Base-by-base conservation (phyloP, 2,329 filamentous ascomycete species). In the Beauveria medogensis region DNA sequence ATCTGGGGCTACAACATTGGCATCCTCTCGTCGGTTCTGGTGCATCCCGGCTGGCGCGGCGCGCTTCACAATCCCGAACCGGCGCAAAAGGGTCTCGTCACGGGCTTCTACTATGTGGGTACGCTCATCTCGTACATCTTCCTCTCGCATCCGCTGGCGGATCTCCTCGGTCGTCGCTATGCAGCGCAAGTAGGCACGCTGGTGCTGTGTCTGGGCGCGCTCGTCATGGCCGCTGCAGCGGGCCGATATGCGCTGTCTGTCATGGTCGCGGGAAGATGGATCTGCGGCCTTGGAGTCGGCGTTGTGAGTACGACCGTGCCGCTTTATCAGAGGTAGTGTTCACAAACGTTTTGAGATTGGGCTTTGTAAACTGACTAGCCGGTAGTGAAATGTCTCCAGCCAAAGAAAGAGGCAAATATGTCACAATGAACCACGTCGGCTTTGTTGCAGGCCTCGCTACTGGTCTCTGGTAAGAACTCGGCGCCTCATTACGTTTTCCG, bases 1-100 rank as follows among this genome's bases (percentile, higher is more conserved):
- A 75, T 81, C 26, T 83, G 81, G 80, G 81, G 82, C 16, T 84
- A 85, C 69, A 83, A 84, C 67, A 78, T 85, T 65, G 82, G 82
- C 57, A 75, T 85, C 48, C 73, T 84, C 20, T 80, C 80, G 1
- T 81, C 81, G 1, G 74, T 85, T 43, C 80, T 83, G 57, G 80
- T 83, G 5, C 78, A 83, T 65, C 78, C 78, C 0, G 82, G 82
- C 20, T 85, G 82, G 71, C 71, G 72, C n/a, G 69, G 73, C 20
- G 72, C 77, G 7, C 74, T 83, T 12, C 69, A 76, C 55, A 66
- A 77, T 28, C 80, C 77, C 6, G 73, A 71, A 1, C 75, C 80
- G 2, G 70, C 75, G 6, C 73, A 74, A 54, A 82, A 74, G 55
- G 82, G 82, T 8, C 69, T 81, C 44, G 78, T 85, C 66, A 83